Evolutionary conservation across 2,329 filamentous ascomycete species (phyloP).

Genomic region (Pseudogymnoascus sp.): DNA sequence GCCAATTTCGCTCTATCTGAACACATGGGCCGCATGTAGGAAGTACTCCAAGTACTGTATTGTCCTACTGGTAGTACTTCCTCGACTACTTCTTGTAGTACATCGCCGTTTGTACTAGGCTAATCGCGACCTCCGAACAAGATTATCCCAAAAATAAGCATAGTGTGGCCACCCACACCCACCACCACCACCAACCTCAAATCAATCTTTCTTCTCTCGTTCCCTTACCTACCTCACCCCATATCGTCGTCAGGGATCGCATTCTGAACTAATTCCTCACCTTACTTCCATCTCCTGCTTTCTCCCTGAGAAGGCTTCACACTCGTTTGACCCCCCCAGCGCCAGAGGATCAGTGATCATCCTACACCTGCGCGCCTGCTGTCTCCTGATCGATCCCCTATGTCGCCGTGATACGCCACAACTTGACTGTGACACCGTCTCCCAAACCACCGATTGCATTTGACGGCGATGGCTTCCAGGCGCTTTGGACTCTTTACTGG

Average conservation of each 20-base stretch:
- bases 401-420: constrained; percentile 6
- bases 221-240: not conserved
- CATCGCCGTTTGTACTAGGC: not conserved
- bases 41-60: not conserved
- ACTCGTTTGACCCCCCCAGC: constrained; percentile 1
- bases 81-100: no score
- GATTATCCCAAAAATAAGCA: constrained; percentile 1
- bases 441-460: constrained; percentile 3
- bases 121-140: constrained; percentile 3
- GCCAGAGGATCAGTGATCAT: not conserved
- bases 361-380: not conserved
- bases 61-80: not conserved
- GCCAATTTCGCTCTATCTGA: not conserved
- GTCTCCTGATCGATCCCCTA: constrained; percentile 3
- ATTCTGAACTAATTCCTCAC: not conserved
- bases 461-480: constrained; percentile 4
- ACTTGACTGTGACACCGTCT: constrained; percentile 5
- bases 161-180: not conserved
- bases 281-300: not conserved
- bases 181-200: not conserved
- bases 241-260: not conserved
- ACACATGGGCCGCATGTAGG: constrained; percentile 1
- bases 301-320: not conserved
- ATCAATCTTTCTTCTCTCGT: constrained; percentile 1
- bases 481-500: constrained; percentile 4